Evolutionary conservation across 768 basidiomycete genomes (phyloP).

Genomic region (Cantharellus anzutake): DNA sequence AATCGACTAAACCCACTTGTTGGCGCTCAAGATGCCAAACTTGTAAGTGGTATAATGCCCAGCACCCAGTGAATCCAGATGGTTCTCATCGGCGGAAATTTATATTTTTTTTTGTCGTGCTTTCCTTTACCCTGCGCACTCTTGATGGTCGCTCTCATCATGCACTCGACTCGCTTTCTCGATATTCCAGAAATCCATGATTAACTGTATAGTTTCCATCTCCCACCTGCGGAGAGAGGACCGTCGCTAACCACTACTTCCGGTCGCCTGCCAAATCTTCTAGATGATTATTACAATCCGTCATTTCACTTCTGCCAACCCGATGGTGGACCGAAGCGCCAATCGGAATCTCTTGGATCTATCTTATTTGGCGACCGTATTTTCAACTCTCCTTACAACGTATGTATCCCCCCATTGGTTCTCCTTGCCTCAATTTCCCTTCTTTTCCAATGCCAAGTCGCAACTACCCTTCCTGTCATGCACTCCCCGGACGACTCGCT

Average conservation of each 20-base stretch:
- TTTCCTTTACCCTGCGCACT: no score
- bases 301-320: conserved; percentile 77
- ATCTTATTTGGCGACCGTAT: conserved; percentile 96
- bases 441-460: not conserved
- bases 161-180: conserved; percentile 12
- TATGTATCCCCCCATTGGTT: conserved; percentile 14
- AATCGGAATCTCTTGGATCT: conserved; percentile 75
- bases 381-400: conserved; percentile 76
- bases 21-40: conserved; percentile 22
- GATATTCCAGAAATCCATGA: conserved; percentile 57
- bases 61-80: not conserved
- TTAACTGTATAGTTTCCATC: conserved; percentile 39
- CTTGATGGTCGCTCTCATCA: conserved; percentile 3
- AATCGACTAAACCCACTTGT: conserved; percentile 83
- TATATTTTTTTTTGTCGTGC: not conserved
- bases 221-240: not conserved
- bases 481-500: not conserved
- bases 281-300: conserved; percentile 88
- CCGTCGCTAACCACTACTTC: not conserved
- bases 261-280: not conserved
- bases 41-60: conserved; percentile 9
- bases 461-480: not conserved
- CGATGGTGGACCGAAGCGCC: conserved; percentile 40
- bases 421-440: not conserved
- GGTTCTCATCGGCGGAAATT: not conserved